Base-by-base conservation (phyloP, 441 rosid species). In the Macaranga tanarius region DNA sequence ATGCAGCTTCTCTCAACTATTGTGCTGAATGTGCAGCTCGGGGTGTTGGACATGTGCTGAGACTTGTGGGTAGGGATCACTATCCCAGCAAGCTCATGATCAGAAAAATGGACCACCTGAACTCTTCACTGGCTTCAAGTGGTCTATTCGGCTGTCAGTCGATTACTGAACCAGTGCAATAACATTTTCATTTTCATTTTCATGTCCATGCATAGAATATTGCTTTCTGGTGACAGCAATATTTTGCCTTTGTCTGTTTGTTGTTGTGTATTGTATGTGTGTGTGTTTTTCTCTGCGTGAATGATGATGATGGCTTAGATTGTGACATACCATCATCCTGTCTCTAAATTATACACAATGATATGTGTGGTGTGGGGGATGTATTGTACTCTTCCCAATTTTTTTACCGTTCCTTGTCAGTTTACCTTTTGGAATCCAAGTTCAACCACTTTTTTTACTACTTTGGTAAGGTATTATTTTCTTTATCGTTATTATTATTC, bases 361-460 rank as follows among this genome's bases (percentile, higher is more conserved):
- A 23, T 2, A 0, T n/a, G 10, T 16, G 55, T 26, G 9, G 7
- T 26, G 51, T 0, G 34, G 54, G 17, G 10, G 31, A 5, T 11
- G 50, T 9, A 8, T 23, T 11, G 12, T 20, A 6, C 28, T 1
- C 28, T 48, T 17, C 51, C 15, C 19, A 15, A 42, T 3, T 42
- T 42, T 65, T 23, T 48, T 50, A 66, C 58, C 69, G 69, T 65
- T 65, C 22, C 20, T 45, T 25, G 69, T 15, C 40, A 65, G 69
- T 48, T 28, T 2, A 15, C 4, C n/a, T 7, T 65, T 17, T 52
- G 42, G 13, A 50, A 22, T 23, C 70, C 16, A 48, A 25, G 19
- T 45, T 11, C 51, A 31, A 26, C 34, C 4, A 63, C 1, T 11
- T 20, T 62, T 62, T 50, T 40, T 63, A 22, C 52, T 31, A 44